Conservation (phyloP, 2,329 filamentous ascomycete species). For the Cordyceps cicadae region DNA sequence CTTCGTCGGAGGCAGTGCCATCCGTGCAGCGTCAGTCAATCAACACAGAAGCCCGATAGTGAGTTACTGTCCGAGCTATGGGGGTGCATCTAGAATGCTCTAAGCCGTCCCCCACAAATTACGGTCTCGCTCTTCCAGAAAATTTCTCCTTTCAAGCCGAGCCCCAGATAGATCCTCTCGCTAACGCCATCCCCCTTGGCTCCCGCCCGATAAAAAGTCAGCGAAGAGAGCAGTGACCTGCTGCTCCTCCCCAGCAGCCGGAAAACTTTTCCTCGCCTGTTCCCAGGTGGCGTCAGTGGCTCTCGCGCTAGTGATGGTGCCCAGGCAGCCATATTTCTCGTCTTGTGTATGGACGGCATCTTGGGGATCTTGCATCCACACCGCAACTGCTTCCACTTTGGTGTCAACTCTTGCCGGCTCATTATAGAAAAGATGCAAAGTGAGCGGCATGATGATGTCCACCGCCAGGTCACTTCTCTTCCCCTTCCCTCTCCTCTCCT, state of each 20-base stretch:
- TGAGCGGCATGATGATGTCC: not conserved
- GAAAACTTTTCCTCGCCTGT: conserved; percentile 7
- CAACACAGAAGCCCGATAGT: not conserved
- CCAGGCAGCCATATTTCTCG: conserved; percentile 11
- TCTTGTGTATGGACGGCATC: conserved; percentile 2
- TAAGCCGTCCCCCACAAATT: not conserved
- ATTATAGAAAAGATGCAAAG: not conserved
- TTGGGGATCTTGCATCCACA: not conserved
- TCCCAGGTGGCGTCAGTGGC: not conserved
- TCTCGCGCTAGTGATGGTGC: not conserved
- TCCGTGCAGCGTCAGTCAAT: not conserved
- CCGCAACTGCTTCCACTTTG: conserved; percentile 3
- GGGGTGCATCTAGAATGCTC: conserved; percentile 5
- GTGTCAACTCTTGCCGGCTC: not conserved
- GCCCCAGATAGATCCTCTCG: not conserved
- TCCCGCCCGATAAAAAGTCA: not conserved
- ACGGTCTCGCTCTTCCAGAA: conserved; percentile 1
- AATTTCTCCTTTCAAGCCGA: conserved; percentile 10
- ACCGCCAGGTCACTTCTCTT: not conserved
- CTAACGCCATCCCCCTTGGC: not conserved
- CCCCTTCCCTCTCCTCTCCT: not conserved
- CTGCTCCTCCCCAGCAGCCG: not conserved
- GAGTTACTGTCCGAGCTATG: not conserved
- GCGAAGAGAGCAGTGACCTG: not conserved
- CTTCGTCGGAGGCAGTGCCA: conserved; percentile 2